Evolutionary conservation across 352 stramenopile species (phyloP).

Genomic region (Thraustochytrium aureum): DNA sequence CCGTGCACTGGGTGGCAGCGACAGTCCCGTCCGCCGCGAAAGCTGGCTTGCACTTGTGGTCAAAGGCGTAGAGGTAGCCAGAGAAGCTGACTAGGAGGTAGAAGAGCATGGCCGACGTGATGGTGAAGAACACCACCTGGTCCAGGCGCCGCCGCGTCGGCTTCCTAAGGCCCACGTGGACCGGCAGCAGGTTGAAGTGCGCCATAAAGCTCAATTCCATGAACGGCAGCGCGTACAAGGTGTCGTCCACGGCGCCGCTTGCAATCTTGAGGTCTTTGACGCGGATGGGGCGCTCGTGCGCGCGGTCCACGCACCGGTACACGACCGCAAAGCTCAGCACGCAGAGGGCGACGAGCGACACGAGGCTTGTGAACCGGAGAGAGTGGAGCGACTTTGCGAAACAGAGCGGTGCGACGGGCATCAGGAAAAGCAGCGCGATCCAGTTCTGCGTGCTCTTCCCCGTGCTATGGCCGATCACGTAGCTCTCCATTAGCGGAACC

Average conservation of each 20-base stretch:
- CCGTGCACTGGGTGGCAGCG: conserved; percentile 36
- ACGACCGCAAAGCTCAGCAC: conserved; percentile 29
- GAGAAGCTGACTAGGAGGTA: conserved; percentile 76
- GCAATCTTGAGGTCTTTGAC: conserved; percentile 8
- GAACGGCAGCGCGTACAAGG: conserved; percentile 73
- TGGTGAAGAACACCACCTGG: conserved; percentile 74
- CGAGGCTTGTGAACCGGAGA: conserved; percentile 47
- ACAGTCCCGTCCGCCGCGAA: too few species aligned
- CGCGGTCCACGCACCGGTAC: conserved; percentile 25
- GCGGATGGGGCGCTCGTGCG: conserved; percentile 8
- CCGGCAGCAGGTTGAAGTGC: conserved; percentile 80
- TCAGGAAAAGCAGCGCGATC: conserved; percentile 2
- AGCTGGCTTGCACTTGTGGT: conserved; percentile 58
- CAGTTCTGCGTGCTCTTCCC: conserved; percentile 10
- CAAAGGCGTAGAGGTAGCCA: conserved; percentile 77
- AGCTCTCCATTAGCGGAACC: conserved; percentile 22
- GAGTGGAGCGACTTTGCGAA: conserved; percentile 46
- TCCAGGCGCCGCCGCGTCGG: conserved; percentile 76
- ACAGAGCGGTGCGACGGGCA: conserved; percentile 34
- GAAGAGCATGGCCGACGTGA: conserved; percentile 76
- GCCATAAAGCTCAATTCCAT: conserved; percentile 80
- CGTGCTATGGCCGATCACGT: conserved; percentile 13
- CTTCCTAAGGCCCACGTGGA: conserved; percentile 78
- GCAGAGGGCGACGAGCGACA: conserved; percentile 22
- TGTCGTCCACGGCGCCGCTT: conserved; percentile 58